Base-by-base conservation (phyloP, 2,329 filamentous ascomycete species). In the Pyricularia pennisetigena region DNA sequence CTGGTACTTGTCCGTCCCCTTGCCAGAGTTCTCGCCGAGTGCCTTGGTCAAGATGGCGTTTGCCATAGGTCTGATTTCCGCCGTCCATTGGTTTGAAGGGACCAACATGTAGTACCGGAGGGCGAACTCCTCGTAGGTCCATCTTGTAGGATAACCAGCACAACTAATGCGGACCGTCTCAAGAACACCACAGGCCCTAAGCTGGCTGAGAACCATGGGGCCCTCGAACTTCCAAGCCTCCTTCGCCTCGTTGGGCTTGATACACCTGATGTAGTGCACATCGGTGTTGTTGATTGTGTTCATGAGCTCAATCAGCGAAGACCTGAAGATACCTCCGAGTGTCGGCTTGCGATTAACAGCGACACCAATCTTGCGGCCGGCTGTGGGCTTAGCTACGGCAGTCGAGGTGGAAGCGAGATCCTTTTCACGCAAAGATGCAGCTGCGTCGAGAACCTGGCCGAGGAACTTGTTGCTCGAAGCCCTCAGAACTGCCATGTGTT, bases 41-140 rank as follows among this genome's bases (percentile, higher is more conserved):
- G 94, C 95, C 79, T 94, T 95, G 69, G 87, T 89, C 71, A 99
- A 80, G 74, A 99, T 99, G 24, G 90, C 90, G 77, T 97, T 92
- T 64, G 94, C 95, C 91, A 99, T 97, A 69, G 94, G 85, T 67
- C 93, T 88, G 72, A 99, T 97, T 77, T 98, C 94, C 0, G 93
- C 89, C 4, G 94, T 97, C 94, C 95, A 98, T 74, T 92, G 86
- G 23, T 85, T 84, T 4, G 95, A 98, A 66, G 90, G 93, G 65
- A 97, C 92, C 71, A 99, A 84, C 93, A 99, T 97, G 82, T 99
- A 99, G 82, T 99, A 99, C 70, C 95, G 89, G 69, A 97, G 83
- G 23, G 95, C 95, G 78, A 99, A 99, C 77, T 99, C 95, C 76
- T 99, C 95, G 76, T 97, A 99, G 0, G 95, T 98, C 96, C 95